Evolutionary conservation across 345 rosid genomes (phyloP).

Genomic region (Cardamine occulta): DNA sequence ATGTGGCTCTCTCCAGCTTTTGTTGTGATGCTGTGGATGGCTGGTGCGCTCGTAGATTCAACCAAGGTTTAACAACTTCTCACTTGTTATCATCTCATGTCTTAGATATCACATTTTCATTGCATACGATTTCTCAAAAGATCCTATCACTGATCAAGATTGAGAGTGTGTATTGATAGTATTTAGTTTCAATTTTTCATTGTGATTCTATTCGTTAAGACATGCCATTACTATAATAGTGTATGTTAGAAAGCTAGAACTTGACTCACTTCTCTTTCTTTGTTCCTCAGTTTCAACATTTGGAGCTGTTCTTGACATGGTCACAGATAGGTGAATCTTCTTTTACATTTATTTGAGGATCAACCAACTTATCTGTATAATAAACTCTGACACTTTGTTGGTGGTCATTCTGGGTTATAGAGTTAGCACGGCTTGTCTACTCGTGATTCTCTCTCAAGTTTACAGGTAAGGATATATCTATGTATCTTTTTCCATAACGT

Average conservation of each 20-base stretch:
- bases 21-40: slow-evolving; percentile 97
- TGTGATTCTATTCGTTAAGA: background rate
- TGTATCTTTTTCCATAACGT: slow-evolving; percentile 4
- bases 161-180: slow-evolving; percentile 15
- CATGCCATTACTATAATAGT: background rate
- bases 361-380: background rate
- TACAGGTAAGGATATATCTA: slow-evolving; percentile 55
- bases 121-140: background rate
- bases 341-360: slow-evolving; percentile 15
- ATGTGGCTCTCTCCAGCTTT: slow-evolving; percentile 65
- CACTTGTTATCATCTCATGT: background rate
- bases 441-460: slow-evolving; percentile 90
- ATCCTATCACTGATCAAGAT: slow-evolving; percentile 6
- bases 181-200: background rate
- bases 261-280: slow-evolving; percentile 30
- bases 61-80: slow-evolving; percentile 64
- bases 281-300: slow-evolving; percentile 80
- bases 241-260: slow-evolving; percentile 16
- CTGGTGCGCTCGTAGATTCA: slow-evolving; percentile 97
- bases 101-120: background rate
- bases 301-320: slow-evolving; percentile 99
- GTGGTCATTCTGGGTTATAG: slow-evolving; percentile 48
- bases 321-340: slow-evolving; percentile 84
- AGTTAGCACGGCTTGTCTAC: slow-evolving; percentile 96
- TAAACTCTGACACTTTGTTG: background rate